These are phyloP conservation scores for Diaporthe sp. DNA, from an alignment of 2,329 filamentous ascomycete species.

Conservation along the genomic window DNA sequence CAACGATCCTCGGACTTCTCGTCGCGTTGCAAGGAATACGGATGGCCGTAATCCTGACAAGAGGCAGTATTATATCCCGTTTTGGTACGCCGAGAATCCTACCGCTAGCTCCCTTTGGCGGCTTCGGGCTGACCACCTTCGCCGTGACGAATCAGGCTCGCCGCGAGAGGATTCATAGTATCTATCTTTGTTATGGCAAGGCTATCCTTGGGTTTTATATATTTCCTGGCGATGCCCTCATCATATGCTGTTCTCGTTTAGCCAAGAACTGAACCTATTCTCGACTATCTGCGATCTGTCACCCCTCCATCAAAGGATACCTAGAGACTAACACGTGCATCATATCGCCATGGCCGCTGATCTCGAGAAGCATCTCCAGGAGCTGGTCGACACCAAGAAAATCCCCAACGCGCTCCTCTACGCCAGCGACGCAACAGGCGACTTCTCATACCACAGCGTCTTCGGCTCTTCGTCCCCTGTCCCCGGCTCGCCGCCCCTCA, in stretches of 20 bases:
- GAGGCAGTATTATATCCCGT: neutral
- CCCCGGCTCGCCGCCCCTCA: slow-evolving; percentile 53
- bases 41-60: no score
- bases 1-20: neutral
- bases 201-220: neutral
- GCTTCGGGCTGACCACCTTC: slow-evolving; percentile 2
- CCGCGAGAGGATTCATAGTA: neutral
- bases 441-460: slow-evolving; percentile 56
- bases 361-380: slow-evolving; percentile 56
- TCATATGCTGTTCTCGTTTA: neutral
- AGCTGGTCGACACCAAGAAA: slow-evolving; percentile 58
- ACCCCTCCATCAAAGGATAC: neutral
- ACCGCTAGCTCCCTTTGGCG: neutral
- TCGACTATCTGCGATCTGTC: neutral
- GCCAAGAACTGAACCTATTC: neutral
- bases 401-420: slow-evolving; percentile 60
- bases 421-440: slow-evolving; percentile 54
- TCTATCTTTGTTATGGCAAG: neutral
- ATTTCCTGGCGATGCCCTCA: neutral
- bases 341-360: slow-evolving; percentile 40
- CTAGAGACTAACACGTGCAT: neutral
- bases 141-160: slow-evolving; percentile 12
- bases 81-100: slow-evolving; percentile 30
- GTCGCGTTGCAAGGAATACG: neutral
- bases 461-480: slow-evolving; percentile 58